Evolutionary conservation across 495 filamentous ascomycete genomes (phyloP).

Genomic region (Lichina pygmaea): DNA sequence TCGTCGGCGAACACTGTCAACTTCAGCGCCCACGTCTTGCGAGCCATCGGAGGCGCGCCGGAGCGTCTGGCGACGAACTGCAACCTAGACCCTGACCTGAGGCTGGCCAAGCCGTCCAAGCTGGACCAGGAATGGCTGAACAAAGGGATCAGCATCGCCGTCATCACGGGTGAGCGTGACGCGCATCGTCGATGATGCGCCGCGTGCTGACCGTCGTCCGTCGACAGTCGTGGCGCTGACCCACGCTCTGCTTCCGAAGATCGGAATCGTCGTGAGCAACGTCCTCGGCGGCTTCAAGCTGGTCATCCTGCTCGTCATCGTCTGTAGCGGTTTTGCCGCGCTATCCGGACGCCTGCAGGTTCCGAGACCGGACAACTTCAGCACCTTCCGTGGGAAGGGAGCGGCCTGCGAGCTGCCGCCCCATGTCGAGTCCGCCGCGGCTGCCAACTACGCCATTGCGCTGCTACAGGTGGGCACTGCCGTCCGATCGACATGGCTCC

Average conservation of each 20-base stretch:
- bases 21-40: slow-evolving; percentile 12
- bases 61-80: neutral
- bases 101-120: slow-evolving; percentile 4
- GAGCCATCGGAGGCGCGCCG: neutral
- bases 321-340: slow-evolving; percentile 7
- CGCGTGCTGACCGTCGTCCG: neutral
- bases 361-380: slow-evolving; percentile 10
- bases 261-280: neutral
- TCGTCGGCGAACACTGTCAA: slow-evolving; percentile 11
- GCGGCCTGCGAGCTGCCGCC: neutral
- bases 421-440: slow-evolving; percentile 1
- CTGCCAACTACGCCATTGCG: slow-evolving; percentile 3
- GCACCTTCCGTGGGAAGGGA: neutral
- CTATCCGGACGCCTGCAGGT: slow-evolving; percentile 6
- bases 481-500: neutral
- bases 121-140: slow-evolving; percentile 7
- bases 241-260: neutral
- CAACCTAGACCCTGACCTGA: neutral
- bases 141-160: slow-evolving; percentile 10
- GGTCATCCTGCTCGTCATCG: neutral
- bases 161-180: neutral
- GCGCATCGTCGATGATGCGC: neutral
- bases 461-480: neutral
- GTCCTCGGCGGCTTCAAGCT: neutral
- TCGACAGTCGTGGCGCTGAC: neutral